phyloP scores from a whole-genome alignment of 1,284 basidiomycete species.

The Farysia itapuensis region DNA sequence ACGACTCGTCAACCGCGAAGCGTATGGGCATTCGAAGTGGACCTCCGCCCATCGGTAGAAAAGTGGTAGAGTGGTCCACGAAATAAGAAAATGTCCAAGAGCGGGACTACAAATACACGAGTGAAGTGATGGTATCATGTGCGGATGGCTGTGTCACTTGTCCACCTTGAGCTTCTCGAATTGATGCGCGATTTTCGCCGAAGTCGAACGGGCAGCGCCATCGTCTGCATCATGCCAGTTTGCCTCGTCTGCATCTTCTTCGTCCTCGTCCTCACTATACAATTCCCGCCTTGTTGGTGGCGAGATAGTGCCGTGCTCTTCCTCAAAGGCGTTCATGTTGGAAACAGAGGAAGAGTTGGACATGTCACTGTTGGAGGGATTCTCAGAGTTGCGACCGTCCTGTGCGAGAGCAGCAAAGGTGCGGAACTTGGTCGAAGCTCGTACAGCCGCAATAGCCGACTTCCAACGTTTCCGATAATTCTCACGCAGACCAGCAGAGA shows the following conservation, averaged over 20 bases:
- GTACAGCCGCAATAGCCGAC: conserved; percentile 55
- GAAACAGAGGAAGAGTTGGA: conserved; percentile 1
- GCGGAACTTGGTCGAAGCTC: conserved; percentile 55
- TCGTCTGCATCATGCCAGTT: too few species aligned
- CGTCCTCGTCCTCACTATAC: conserved; percentile 29
- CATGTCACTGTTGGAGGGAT: conserved; percentile 2
- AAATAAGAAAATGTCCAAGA: too few species aligned
- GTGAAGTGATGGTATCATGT: too few species aligned
- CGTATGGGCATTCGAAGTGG: conserved; percentile 33
- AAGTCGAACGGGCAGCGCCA: too few species aligned
- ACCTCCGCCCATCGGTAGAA: conserved; percentile 29
- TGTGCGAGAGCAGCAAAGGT: conserved; percentile 40
- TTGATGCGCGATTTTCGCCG: too few species aligned
- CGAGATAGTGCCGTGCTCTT: conserved; percentile 15
- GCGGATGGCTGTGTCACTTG: too few species aligned
- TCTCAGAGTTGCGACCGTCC: conserved; percentile 12
- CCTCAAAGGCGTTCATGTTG: conserved; percentile 3
- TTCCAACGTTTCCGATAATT: conserved; percentile 58
- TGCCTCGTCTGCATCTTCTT: too few species aligned
- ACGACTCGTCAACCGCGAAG: conserved; percentile 25
- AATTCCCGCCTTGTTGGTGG: conserved; percentile 38
- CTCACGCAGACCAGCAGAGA: conserved; percentile 56
- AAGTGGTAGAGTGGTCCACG: conserved; percentile 26
- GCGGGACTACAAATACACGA: too few species aligned
- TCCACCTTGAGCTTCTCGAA: too few species aligned